Evolutionary conservation across 2,329 filamentous ascomycete genomes (phyloP), one percentile per base, ranked within the genome.

Genomic region (Calonectria crousiana): DNA sequence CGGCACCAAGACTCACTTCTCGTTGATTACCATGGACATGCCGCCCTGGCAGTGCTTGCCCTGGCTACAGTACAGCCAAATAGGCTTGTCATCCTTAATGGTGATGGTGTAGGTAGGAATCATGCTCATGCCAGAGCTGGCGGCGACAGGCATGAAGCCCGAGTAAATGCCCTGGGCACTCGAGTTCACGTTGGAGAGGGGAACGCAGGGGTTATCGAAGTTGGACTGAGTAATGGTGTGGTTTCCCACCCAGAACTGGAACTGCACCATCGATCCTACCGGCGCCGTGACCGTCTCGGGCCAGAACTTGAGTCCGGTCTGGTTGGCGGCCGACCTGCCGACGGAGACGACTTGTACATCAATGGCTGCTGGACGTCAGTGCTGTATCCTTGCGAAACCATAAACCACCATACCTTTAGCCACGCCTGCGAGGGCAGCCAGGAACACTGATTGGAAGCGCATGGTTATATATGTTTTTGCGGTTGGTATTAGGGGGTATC

Each of bases 31-130:
- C 87, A 94, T 93, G 72, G 90, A 89, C 93, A 95, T 95, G 75
- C 93, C 93, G 62, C 83, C 86, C 84, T 95, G 90, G 85, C 94
- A 97, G 86, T 97, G 95, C 81, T 89, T 90, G 58, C 83, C 92
- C 84, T 95, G 93, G 36, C 91, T 92, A 86, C 94, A 96, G 89
- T 93, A 96, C 77, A 94, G 86, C 94, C 95, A 97, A 77, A 96
- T 88, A 36, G 95, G 94, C 70, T 89, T 93, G 56, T 89, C 90
- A 84, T 92, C 88, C 81, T 92, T 93, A 83, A 97, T 86, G 83
- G 89, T 89, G 80, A 96, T 87, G 73, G 93, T 95, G 85, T 92
- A 97, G 69, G 92, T 92, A 34, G 93, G 91, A 74, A 92, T 88
- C 82, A 87, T 85, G 78, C 87, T 88, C 79, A 84, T 86, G 74